Percentiles rank a stretch among this genome's conserved stretches.
Conservation (phyloP, 257 asterid genomes). For the Solanum piurae region DNA sequence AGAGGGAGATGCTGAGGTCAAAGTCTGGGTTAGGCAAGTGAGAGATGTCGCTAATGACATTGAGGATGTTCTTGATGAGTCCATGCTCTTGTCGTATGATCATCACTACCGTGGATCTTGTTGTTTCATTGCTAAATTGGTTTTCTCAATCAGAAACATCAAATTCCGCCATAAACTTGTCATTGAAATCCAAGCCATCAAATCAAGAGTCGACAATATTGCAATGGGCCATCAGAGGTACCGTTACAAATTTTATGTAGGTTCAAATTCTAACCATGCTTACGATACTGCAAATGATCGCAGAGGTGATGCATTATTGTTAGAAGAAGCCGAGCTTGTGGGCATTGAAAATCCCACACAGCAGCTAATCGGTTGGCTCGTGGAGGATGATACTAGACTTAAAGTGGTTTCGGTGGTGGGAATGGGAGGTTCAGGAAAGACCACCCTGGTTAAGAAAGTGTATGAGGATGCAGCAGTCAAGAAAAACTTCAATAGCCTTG, state of each 20-base stretch:
- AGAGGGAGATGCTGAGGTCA: not conserved
- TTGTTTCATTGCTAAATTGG: not conserved
- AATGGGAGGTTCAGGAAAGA: slow-evolving; percentile 32
- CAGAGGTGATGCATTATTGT: slow-evolving; percentile 16
- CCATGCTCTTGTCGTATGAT: not conserved
- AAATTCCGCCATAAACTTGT: slow-evolving; percentile 8
- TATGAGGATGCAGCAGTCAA: slow-evolving; percentile 12
- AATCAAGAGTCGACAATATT: not conserved
- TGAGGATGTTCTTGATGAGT: slow-evolving; percentile 11
- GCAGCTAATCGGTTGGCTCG: slow-evolving; percentile 1
- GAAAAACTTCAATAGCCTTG: slow-evolving; percentile 18
- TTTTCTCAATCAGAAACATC: not conserved
- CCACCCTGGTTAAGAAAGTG: slow-evolving; percentile 27
- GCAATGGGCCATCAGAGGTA: slow-evolving; percentile 8
- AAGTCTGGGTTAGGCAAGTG: slow-evolving; percentile 1
- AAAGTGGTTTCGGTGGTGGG: slow-evolving; percentile 23
- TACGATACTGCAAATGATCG: not conserved
- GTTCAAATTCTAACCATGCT: not conserved
- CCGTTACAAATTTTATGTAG: not conserved
- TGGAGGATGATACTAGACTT: slow-evolving; percentile 4
- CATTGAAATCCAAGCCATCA: slow-evolving; percentile 6
- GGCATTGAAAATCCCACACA: slow-evolving; percentile 22
- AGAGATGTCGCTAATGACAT: slow-evolving; percentile 5
- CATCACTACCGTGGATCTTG: not conserved
- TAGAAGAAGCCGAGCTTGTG: slow-evolving; percentile 21